These are phyloP conservation scores for Drechslerella stenobrocha DNA, from an alignment of 2,329 filamentous ascomycete species.

Conservation along the genomic window DNA sequence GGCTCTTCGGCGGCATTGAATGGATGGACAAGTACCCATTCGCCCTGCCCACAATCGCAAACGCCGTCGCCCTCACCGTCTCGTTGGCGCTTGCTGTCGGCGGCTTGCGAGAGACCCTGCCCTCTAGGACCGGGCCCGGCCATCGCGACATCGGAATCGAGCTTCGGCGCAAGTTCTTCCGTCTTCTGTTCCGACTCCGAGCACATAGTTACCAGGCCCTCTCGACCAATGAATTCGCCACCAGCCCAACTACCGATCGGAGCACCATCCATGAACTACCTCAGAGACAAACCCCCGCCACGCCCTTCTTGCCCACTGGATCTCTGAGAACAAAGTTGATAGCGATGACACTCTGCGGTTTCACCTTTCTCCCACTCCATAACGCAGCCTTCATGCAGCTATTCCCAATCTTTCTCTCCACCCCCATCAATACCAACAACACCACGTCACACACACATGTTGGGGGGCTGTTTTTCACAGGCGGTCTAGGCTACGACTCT, in stretches of 20 bases:
- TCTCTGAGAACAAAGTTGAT: slow-evolving; percentile 64
- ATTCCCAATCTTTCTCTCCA: slow-evolving; percentile 76
- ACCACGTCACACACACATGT: slow-evolving; percentile 56
- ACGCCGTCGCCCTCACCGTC: slow-evolving; percentile 53
- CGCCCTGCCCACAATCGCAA: slow-evolving; percentile 62
- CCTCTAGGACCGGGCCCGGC: slow-evolving; percentile 13
- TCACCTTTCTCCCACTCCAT: slow-evolving; percentile 72
- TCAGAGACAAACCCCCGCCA: neutral
- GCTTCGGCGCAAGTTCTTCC: slow-evolving; percentile 12
- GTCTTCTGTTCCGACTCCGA: slow-evolving; percentile 11
- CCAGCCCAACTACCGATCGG: neutral
- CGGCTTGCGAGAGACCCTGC: slow-evolving; percentile 31
- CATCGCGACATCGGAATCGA: slow-evolving; percentile 34
- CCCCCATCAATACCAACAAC: slow-evolving; percentile 61
- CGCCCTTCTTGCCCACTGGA: slow-evolving; percentile 59
- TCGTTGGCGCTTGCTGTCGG: slow-evolving; percentile 32
- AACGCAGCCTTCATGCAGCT: slow-evolving; percentile 75
- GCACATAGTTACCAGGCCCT: slow-evolving; percentile 23
- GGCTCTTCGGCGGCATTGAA: slow-evolving; percentile 59
- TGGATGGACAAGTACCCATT: slow-evolving; percentile 61
- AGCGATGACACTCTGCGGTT: slow-evolving; percentile 62
- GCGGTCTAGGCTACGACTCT: slow-evolving; percentile 73
- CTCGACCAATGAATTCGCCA: slow-evolving; percentile 12
- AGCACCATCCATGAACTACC: slow-evolving; percentile 46
- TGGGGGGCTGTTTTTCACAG: slow-evolving; percentile 66